Base-by-base conservation (phyloP, 495 filamentous ascomycete genomes). In the Neurospora cerealis region DNA sequence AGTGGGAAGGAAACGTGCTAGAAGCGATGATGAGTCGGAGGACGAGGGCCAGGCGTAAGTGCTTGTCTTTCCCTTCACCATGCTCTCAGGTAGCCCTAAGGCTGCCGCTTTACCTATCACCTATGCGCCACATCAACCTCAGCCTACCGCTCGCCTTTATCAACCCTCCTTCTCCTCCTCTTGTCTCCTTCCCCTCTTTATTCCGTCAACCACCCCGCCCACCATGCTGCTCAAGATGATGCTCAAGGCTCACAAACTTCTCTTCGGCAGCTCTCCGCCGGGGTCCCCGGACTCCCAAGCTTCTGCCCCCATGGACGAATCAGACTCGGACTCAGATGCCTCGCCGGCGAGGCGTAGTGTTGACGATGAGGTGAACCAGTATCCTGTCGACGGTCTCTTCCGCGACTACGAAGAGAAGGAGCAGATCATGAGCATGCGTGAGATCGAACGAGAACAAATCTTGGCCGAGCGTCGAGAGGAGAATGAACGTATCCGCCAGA, bases 251-350 rank as follows among this genome's bases (percentile, higher is more conserved):
- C 34, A 66, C 5, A 8, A 19, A 66, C 6, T 9, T 34, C 2
- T 34, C 15, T 66, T 19, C 7, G 24, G 28, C 54, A 66, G 54
- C 54, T 89, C 88, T 7, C 81, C 83, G 32, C 85, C 85, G 69
- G 88, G 87, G n/a, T 94, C 93, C 13, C 91, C 88, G 11, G 83
- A 88, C 75, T 97, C 95, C 3, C 89, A 93, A 71, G 87, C 91
- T 75, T 97, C 93, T 36, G 94, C 91, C 15, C 90, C 92, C 3
- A 97, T 97, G 93, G 93, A 93, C 70, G 95, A 97, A 79, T 96
- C 93, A 28, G 92, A 94, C 73, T 91, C 91, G 6, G 92, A 91
- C 44, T 88, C 88, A 0, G 91, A 92, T 72, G 84, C 87, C 37
- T 80, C 85, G n/a, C 83, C 83, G 44, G 78, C 83, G 69, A 80